Conservation (phyloP, 2,329 filamentous ascomycete genomes). For the Paradendryphiella salina region DNA sequence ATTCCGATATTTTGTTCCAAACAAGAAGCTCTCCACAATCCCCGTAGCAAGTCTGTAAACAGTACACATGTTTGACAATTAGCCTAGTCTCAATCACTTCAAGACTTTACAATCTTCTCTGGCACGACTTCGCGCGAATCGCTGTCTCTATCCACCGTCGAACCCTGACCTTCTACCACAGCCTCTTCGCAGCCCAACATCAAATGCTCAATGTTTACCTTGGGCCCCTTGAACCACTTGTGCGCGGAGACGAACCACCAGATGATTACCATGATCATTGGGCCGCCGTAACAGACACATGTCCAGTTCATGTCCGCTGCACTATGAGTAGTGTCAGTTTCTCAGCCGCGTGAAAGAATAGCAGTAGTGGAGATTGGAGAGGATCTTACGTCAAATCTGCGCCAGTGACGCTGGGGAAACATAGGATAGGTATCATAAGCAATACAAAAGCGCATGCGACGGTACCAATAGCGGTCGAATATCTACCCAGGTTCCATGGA, state of each 20-base stretch:
- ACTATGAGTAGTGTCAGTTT: slow-evolving; percentile 35
- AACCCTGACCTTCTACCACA: slow-evolving; percentile 44
- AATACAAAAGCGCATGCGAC: slow-evolving; percentile 63
- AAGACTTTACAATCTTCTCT: slow-evolving; percentile 7
- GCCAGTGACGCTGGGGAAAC: slow-evolving; percentile 63
- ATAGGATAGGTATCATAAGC: slow-evolving; percentile 70
- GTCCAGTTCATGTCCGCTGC: slow-evolving; percentile 68
- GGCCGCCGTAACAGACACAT: slow-evolving; percentile 65
- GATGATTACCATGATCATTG: slow-evolving; percentile 61
- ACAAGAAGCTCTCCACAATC: no score
- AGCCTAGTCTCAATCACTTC: neutral
- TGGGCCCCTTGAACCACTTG: slow-evolving; percentile 72
- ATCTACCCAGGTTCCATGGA: slow-evolving; percentile 68
- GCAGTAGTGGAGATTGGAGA: neutral
- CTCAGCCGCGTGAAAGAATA: neutral
- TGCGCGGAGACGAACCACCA: slow-evolving; percentile 67
- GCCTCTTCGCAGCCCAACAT: slow-evolving; percentile 50
- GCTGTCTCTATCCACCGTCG: slow-evolving; percentile 7
- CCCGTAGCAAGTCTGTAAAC: no score
- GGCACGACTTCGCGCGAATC: slow-evolving; percentile 5
- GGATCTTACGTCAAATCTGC: slow-evolving; percentile 54
- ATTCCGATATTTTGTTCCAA: no score
- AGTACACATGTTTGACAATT: no score
- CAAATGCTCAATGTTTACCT: slow-evolving; percentile 66
- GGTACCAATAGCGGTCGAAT: slow-evolving; percentile 60